Evolutionary conservation across 768 basidiomycete species (phyloP).

Genomic region (Leucogyrophana mollusca): DNA sequence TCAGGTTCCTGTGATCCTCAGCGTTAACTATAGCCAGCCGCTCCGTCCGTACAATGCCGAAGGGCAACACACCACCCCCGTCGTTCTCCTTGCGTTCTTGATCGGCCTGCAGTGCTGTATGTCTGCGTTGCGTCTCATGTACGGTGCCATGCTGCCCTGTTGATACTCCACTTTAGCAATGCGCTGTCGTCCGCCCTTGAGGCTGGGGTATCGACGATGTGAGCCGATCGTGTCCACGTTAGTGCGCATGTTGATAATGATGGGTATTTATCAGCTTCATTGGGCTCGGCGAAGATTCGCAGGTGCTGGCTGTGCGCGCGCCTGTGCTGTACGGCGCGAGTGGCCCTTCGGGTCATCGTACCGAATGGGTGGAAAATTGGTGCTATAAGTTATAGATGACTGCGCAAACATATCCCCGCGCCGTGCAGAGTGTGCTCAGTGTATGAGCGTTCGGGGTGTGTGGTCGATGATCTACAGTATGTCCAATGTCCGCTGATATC

Average conservation of each 20-base stretch:
- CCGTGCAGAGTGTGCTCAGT: constrained; percentile 56
- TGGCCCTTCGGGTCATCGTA: constrained; percentile 8
- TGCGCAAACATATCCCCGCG: constrained; percentile 63
- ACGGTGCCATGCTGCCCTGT: constrained; percentile 43
- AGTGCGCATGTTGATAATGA: background rate
- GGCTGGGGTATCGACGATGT: constrained; percentile 88
- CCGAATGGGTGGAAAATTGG: background rate
- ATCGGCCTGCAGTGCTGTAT: too few relatives aligned
- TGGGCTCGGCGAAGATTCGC: too few relatives aligned
- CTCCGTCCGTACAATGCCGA: too few relatives aligned
- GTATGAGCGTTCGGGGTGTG: constrained; percentile 4
- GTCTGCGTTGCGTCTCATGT: too few relatives aligned
- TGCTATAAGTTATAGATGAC: constrained; percentile 62
- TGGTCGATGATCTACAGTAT: too few relatives aligned
- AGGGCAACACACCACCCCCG: too few relatives aligned
- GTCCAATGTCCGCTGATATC: too few relatives aligned
- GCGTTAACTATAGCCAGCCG: too few relatives aligned
- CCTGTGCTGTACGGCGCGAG: constrained; percentile 67
- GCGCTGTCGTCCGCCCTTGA: constrained; percentile 72
- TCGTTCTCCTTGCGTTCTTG: too few relatives aligned
- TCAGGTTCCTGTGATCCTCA: constrained; percentile 75
- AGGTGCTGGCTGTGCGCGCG: too few relatives aligned
- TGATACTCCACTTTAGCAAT: constrained; percentile 41
- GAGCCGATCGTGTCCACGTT: too few relatives aligned
- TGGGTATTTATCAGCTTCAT: constrained; percentile 56